Percentiles rank a stretch among this genome's conserved stretches.
Evolutionary conservation across 106 monocot species (phyloP).

Genomic region (Acorus calamus): DNA sequence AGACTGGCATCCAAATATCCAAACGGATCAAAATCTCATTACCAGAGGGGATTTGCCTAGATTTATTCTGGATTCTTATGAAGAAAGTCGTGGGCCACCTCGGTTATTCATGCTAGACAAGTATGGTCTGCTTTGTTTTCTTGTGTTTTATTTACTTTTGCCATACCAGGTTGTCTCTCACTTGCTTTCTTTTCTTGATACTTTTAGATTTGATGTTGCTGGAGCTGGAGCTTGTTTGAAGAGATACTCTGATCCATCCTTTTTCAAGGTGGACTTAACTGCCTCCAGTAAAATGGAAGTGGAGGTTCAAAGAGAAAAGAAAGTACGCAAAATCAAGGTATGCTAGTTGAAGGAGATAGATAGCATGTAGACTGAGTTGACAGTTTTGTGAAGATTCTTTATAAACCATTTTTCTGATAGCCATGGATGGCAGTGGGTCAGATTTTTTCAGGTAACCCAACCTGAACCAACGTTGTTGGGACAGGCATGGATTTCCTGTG

Average conservation of each 20-base stretch:
- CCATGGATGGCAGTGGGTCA: too few relatives aligned
- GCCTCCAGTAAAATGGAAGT: slow-evolving; percentile 41
- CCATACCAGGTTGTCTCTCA: too few relatives aligned
- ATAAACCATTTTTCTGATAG: too few relatives aligned
- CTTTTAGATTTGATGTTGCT: slow-evolving; percentile 86
- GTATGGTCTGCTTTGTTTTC: slow-evolving; percentile 15
- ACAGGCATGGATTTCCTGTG: too few relatives aligned
- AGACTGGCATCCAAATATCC: slow-evolving; percentile 75
- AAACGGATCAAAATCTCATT: slow-evolving; percentile 64
- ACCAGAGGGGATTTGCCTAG: slow-evolving; percentile 92
- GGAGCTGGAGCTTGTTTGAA: slow-evolving; percentile 96
- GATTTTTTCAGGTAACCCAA: too few relatives aligned
- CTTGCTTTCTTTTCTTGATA: slow-evolving; percentile 6
- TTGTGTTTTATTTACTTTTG: too few relatives aligned
- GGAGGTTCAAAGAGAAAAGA: slow-evolving; percentile 55
- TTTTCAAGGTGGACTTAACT: slow-evolving; percentile 60
- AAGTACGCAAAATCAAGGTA: slow-evolving; percentile 64
- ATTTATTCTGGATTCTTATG: slow-evolving; percentile 87
- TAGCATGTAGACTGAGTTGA: too few relatives aligned
- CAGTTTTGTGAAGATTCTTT: too few relatives aligned
- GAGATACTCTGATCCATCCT: slow-evolving; percentile 93
- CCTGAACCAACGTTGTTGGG: too few relatives aligned
- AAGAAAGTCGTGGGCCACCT: slow-evolving; percentile 92
- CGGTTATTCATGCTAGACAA: slow-evolving; percentile 81
- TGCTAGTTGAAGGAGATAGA: background rate